phyloP scores from a whole-genome alignment of 208 protist genomes.

The Leishmania amazonensis region DNA sequence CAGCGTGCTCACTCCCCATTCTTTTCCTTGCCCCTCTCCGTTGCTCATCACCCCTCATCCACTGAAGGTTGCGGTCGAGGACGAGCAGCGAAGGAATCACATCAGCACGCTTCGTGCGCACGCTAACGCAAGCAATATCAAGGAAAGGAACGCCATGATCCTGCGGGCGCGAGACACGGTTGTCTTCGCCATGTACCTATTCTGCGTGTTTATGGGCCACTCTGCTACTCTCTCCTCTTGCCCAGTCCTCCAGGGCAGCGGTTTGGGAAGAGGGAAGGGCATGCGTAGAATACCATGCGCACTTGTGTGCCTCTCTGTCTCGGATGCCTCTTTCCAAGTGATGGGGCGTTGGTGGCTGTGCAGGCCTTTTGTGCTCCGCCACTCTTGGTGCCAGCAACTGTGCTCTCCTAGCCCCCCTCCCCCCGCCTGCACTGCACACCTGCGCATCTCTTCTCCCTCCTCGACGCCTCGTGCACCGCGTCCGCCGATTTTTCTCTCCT shows the following conservation, averaged over 20 bases:
- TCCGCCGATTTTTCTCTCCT: neutral
- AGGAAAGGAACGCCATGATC: neutral
- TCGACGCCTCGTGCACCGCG: neutral
- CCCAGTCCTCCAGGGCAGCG: neutral
- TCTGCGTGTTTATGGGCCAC: neutral
- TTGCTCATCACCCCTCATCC: neutral
- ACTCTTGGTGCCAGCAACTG: neutral
- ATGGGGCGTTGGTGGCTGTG: neutral
- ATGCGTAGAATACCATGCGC: neutral
- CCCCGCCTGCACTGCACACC: neutral
- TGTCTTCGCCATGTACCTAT: neutral
- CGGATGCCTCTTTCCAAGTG: neutral
- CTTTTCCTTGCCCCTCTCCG: neutral
- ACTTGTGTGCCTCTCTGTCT: neutral
- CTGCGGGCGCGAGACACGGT: neutral
- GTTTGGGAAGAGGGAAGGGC: neutral
- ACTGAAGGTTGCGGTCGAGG: neutral
- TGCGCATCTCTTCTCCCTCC: neutral
- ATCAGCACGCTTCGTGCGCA: neutral
- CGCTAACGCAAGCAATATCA: neutral
- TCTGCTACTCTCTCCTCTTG: neutral
- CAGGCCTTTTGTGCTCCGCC: neutral
- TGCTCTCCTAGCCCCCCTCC: neutral
- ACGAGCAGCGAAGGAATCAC: neutral
- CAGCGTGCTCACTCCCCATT: neutral